A percentile compares a stretch with the other conserved stretches of the same genome.
Evolutionary conservation across 805 yeast genomes (phyloP).

Genomic region (Candida glaebosa): DNA sequence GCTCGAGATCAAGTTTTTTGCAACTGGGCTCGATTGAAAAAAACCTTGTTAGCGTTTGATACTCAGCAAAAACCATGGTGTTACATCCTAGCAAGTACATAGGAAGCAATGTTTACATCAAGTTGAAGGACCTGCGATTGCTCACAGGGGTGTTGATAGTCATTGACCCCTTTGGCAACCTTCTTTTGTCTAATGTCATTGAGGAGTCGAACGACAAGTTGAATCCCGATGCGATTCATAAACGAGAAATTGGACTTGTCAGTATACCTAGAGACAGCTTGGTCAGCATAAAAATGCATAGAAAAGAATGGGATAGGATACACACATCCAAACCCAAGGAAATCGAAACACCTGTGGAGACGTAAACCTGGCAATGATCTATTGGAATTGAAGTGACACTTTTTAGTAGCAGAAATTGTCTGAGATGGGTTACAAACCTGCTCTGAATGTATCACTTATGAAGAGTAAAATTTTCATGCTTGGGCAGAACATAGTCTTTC

Average conservation of each 20-base stretch:
- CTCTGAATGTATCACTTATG: too few relatives aligned
- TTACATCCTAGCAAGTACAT: slow-evolving; percentile 22
- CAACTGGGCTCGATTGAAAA: neutral
- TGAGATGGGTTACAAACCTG: too few relatives aligned
- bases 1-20: neutral
- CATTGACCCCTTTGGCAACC: slow-evolving; percentile 42
- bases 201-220: slow-evolving; percentile 31
- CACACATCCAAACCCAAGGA: too few relatives aligned
- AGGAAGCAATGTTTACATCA: slow-evolving; percentile 27
- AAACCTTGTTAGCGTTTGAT: too few relatives aligned
- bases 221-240: slow-evolving; percentile 16
- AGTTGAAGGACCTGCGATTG: slow-evolving; percentile 26
- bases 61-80: too few relatives aligned
- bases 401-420: too few relatives aligned
- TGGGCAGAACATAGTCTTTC: too few relatives aligned
- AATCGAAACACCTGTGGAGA: too few relatives aligned
- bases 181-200: slow-evolving; percentile 30
- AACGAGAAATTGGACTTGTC: slow-evolving; percentile 49
- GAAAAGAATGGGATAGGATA: neutral
- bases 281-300: neutral
- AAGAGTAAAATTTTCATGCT: too few relatives aligned
- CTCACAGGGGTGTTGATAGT: slow-evolving; percentile 39
- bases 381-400: too few relatives aligned
- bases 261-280: slow-evolving; percentile 41
- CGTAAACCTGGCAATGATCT: too few relatives aligned